Evolutionary conservation across 2,329 filamentous ascomycete species (phyloP), one percentile per base, ranked within the genome.

Genomic region (Graphiopsis chlorocephala): DNA sequence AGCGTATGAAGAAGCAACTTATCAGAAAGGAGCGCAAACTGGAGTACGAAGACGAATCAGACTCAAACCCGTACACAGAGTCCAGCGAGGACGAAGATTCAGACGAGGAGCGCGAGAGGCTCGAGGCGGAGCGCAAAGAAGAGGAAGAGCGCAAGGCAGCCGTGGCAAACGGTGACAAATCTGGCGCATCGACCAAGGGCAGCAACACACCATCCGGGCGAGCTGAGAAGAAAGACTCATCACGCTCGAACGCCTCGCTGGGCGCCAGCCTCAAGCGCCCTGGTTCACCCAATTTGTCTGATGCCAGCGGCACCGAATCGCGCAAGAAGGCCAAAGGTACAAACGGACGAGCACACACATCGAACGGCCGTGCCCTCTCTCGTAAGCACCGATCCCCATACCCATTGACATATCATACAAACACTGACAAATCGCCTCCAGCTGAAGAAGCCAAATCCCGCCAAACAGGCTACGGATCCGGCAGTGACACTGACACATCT

Each of bases 301-400:
- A 98, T 75, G 92, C 92, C 11, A 96, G 92, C 75, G 94, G 92
- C 61, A 96, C 93, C 71, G 94, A 98, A 76, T 94, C 91, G 0
- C 89, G 90, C 69, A 93, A 95, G 79, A 92, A 91, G 80, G 75
- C 77, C 38, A 81, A 80, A 71, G 68, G 63, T 35, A 52, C 66
- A n/a, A 79, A 80, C 69, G 69, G 72, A n/a, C 42, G 64, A 38
- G 65, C 86, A 85, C 47, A 68, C 31, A 31, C 50, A 12, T 64
- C 69, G 33, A 68, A 68, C 8, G 69, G 64, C 65, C 69, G 71
- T 29, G 61, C 75, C 11, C 55, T 69, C n/a, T 70, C 72, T 31
- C 68, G 69, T 72, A 65, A 70, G 70, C 66, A 14, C 55, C 53
- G 4, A 17, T 15, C n/a, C n/a, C n/a, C 38, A 42, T 52, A 38